These are phyloP conservation scores for Pseudophaeomoniella oleicola DNA, from an alignment of 2,329 filamentous ascomycete genomes.

Conservation along the genomic window DNA sequence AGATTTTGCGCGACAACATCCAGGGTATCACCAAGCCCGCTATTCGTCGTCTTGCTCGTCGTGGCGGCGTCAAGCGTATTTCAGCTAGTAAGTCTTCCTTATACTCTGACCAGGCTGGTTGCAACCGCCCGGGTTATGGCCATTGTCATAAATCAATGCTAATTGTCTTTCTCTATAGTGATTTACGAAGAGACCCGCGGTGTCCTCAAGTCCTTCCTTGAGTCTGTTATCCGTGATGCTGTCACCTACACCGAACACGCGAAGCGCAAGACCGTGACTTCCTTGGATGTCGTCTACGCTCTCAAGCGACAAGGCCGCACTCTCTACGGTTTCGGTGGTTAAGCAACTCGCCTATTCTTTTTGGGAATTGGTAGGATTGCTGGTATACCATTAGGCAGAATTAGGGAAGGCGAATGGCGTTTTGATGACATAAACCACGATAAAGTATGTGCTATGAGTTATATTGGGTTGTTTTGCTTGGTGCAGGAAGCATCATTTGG, in stretches of 20 bases:
- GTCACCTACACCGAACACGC: constrained; percentile 70
- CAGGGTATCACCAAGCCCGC: constrained; percentile 41
- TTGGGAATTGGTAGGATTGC: too few species aligned
- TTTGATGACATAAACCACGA: not conserved
- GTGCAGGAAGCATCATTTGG: too few species aligned
- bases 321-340: constrained; percentile 69
- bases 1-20: constrained; percentile 42
- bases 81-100: constrained; percentile 27
- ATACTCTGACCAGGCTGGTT: not conserved
- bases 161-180: constrained; percentile 31
- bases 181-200: constrained; percentile 68
- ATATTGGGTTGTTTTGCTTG: not conserved
- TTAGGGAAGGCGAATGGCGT: constrained; percentile 2
- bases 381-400: too few species aligned
- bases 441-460: not conserved
- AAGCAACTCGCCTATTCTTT: too few species aligned
- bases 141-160: not conserved
- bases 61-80: constrained; percentile 39
- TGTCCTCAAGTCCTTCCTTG: constrained; percentile 63
- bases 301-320: constrained; percentile 57
- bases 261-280: constrained; percentile 68
- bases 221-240: constrained; percentile 55
- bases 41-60: constrained; percentile 39
- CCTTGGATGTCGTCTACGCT: constrained; percentile 53
- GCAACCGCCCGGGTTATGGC: not conserved